phyloP scores from a whole-genome alignment of 2,329 filamentous ascomycete species.

The Phymatotrichopsis omnivora region DNA sequence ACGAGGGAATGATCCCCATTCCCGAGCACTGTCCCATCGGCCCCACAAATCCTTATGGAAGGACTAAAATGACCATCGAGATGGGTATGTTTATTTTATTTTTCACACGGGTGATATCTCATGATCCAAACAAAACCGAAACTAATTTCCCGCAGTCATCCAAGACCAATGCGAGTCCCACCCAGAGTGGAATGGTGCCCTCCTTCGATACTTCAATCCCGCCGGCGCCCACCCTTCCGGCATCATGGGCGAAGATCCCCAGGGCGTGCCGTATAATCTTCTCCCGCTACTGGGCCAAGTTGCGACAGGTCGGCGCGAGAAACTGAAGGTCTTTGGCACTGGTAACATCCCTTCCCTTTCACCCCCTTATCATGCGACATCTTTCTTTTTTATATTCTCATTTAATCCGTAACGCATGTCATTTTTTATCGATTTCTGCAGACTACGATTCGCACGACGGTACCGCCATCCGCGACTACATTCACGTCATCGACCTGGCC shows the following conservation, averaged over 20 bases:
- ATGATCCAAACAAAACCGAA: no score
- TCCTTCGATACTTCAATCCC: conserved; percentile 97
- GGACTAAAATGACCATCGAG: conserved; percentile 91
- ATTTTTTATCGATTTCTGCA: conserved; percentile 35
- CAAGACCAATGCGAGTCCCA: conserved; percentile 82
- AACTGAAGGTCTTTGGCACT: conserved; percentile 87
- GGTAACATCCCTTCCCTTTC: conserved; percentile 42
- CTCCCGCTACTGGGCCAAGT: conserved; percentile 91
- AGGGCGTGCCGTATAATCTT: conserved; percentile 91
- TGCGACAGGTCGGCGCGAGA: conserved; percentile 86
- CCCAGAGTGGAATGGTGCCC: conserved; percentile 83
- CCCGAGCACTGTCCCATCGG: conserved; percentile 93
- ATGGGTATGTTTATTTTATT: conserved; percentile 25
- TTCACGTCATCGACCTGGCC: conserved; percentile 86
- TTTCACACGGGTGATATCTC: no score
- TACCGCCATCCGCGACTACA: conserved; percentile 94
- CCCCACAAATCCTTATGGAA: conserved; percentile 94
- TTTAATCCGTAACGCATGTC: conserved; percentile 2
- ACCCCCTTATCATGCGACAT: neutral
- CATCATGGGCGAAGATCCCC: conserved; percentile 95
- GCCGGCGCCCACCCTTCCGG: conserved; percentile 88
- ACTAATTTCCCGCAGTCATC: conserved; percentile 51
- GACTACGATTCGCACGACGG: conserved; percentile 87
- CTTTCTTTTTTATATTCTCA: neutral
- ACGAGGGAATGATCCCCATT: conserved; percentile 97